A percentile compares a stretch with the other conserved stretches of the same genome.
phyloP scores from a whole-genome alignment of 2,329 filamentous ascomycete species.

The Diaporthe amygdali region DNA sequence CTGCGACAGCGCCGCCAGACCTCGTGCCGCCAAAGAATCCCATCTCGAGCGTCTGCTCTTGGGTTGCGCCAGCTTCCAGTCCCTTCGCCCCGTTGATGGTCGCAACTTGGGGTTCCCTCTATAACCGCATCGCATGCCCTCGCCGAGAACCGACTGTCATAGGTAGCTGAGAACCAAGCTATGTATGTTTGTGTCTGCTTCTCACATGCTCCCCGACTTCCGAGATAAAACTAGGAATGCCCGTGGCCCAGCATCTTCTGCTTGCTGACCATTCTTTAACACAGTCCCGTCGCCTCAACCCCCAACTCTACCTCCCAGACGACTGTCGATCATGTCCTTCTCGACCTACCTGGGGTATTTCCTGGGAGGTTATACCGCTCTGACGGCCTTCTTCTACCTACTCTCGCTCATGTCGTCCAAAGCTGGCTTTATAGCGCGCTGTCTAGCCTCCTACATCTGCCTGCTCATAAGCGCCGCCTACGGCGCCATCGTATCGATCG shows the following conservation, averaged over 20 bases:
- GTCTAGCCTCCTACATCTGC: conserved; percentile 68
- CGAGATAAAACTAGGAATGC: not conserved
- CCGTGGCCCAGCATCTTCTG: not conserved
- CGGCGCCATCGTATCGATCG: conserved; percentile 76
- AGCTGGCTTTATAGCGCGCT: conserved; percentile 72
- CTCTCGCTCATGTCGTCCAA: conserved; percentile 63
- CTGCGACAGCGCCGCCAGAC: not conserved
- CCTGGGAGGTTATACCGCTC: conserved; percentile 54
- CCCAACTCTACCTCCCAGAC: not conserved
- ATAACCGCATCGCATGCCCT: not conserved
- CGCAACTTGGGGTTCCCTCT: not conserved
- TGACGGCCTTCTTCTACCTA: conserved; percentile 64
- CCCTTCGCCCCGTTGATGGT: not conserved
- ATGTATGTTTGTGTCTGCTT: not conserved
- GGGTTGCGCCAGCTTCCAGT: not conserved
- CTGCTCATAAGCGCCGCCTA: conserved; percentile 68
- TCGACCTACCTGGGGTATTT: conserved; percentile 50
- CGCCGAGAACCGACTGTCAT: not conserved
- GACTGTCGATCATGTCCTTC: conserved; percentile 41
- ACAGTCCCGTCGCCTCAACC: not conserved
- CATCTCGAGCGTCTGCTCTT: not conserved
- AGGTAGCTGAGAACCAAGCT: not conserved
- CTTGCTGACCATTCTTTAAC: conserved; percentile 6
- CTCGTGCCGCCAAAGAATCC: not conserved
- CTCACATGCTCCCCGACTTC: not conserved